Percentiles rank a stretch among this genome's conserved stretches.
Evolutionary conservation across 345 rosid genomes (phyloP).

Genomic region (Aquilaria malaccensis): DNA sequence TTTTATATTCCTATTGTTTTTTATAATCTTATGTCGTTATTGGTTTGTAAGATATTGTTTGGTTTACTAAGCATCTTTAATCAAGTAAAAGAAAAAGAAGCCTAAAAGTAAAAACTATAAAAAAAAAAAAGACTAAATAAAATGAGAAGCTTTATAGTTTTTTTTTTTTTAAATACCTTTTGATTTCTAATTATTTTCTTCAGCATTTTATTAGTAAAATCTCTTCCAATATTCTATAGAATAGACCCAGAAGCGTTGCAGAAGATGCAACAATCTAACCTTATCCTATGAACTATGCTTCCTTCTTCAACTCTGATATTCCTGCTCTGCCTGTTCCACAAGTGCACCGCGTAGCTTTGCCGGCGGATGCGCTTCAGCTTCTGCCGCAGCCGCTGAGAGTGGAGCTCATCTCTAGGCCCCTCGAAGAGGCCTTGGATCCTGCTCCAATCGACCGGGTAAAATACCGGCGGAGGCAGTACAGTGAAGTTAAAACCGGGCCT

Average conservation of each 20-base stretch:
- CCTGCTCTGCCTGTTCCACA: slow-evolving; percentile 88
- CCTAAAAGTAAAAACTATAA: no score
- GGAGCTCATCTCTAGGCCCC: slow-evolving; percentile 35
- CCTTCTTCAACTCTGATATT: slow-evolving; percentile 50
- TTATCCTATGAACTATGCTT: slow-evolving; percentile 49
- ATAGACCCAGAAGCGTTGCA: slow-evolving; percentile 39
- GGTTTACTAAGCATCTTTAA: no score
- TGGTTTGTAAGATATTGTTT: no score
- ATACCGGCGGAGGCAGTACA: slow-evolving; percentile 69
- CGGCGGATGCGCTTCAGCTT: slow-evolving; percentile 40
- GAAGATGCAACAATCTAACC: slow-evolving; percentile 54
- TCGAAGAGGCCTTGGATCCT: slow-evolving; percentile 45
- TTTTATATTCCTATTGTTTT: no score
- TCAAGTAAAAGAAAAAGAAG: no score
- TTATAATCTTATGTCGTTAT: no score
- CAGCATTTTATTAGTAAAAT: no score
- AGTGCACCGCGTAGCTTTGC: slow-evolving; percentile 59
- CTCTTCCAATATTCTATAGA: not conserved
- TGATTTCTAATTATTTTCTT: no score
- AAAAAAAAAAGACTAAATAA: no score
- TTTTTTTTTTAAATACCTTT: no score
- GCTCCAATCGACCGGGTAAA: slow-evolving; percentile 87
- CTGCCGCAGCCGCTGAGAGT: slow-evolving; percentile 33
- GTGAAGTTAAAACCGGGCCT: slow-evolving; percentile 44
- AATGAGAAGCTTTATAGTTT: no score